Percentiles rank a stretch among this genome's conserved stretches.
These are phyloP conservation scores for Erodium texanum DNA, from an alignment of 441 rosid genomes.

Conservation along the genomic window DNA sequence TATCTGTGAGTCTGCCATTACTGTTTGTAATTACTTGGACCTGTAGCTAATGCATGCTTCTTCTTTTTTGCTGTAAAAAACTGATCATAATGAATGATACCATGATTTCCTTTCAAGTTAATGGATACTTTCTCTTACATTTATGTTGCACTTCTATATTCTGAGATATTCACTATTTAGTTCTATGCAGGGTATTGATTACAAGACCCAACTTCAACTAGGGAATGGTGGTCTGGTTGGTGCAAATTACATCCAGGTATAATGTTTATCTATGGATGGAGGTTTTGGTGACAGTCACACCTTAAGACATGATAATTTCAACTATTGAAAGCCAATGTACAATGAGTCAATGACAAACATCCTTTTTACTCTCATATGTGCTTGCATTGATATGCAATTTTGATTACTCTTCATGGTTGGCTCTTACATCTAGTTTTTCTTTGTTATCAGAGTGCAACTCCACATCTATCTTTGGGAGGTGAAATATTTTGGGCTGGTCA, in stretches of 20 bases:
- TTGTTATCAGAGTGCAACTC: constrained; percentile 57
- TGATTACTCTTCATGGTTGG: neutral
- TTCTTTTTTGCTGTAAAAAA: too few species aligned
- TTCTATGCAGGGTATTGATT: constrained; percentile 61
- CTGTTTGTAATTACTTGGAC: neutral
- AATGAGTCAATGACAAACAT: too few species aligned
- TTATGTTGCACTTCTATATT: neutral
- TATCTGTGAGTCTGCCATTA: neutral
- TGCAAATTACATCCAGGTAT: constrained; percentile 89
- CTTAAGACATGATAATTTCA: neutral
- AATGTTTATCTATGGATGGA: neutral
- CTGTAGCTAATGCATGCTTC: too few species aligned
- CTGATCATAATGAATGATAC: neutral
- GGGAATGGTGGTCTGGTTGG: constrained; percentile 82
- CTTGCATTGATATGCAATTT: too few species aligned
- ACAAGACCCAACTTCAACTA: constrained; percentile 69
- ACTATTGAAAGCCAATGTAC: neutral
- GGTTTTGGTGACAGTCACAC: neutral
- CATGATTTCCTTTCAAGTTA: too few species aligned
- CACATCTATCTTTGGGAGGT: constrained; percentile 67
- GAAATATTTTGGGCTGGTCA: constrained; percentile 97
- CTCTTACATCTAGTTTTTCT: neutral
- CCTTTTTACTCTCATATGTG: neutral
- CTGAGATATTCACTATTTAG: neutral
- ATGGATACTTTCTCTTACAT: neutral